These are phyloP conservation scores for Sarcodon sp. DNA, from an alignment of 768 basidiomycete genomes.

Conservation along the genomic window DNA sequence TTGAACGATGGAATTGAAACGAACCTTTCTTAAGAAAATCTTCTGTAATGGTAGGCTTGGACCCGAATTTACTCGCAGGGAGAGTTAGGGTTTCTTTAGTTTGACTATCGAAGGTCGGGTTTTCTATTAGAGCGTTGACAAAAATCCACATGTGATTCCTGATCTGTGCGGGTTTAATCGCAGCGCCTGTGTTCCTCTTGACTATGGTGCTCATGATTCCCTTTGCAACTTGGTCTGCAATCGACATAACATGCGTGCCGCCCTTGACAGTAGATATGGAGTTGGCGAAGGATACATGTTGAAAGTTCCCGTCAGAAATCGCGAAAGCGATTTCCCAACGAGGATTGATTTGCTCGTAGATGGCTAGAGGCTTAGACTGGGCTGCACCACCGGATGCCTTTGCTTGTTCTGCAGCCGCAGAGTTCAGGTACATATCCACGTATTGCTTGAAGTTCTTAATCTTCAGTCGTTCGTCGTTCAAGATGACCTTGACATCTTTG, in stretches of 20 bases:
- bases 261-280: conserved; percentile 95
- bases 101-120: conserved; percentile 98
- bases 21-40: conserved; percentile 95
- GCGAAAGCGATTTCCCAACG: conserved; percentile 97
- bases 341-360: conserved; percentile 67
- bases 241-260: conserved; percentile 79
- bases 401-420: conserved; percentile 56
- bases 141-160: conserved; percentile 99
- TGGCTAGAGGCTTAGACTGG: conserved; percentile 58
- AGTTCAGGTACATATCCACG: conserved; percentile 83
- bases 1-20: conserved; percentile 6
- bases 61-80: conserved; percentile 79
- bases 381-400: conserved; percentile 72
- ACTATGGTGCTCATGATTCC: conserved; percentile 66
- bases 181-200: conserved; percentile 98
- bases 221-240: conserved; percentile 87
- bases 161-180: conserved; percentile 86
- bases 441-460: conserved; percentile 96
- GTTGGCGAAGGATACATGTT: conserved; percentile 96
- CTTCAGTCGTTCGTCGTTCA: conserved; percentile 87
- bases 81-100: conserved; percentile 94
- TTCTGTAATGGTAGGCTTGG: conserved; percentile 72
- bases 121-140: conserved; percentile 90
- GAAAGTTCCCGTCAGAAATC: conserved; percentile 83
- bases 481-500: conserved; percentile 83